Evolutionary conservation across 495 filamentous ascomycete genomes (phyloP), one percentile per base, ranked within the genome.

Genomic region (Penicillium soppii): DNA sequence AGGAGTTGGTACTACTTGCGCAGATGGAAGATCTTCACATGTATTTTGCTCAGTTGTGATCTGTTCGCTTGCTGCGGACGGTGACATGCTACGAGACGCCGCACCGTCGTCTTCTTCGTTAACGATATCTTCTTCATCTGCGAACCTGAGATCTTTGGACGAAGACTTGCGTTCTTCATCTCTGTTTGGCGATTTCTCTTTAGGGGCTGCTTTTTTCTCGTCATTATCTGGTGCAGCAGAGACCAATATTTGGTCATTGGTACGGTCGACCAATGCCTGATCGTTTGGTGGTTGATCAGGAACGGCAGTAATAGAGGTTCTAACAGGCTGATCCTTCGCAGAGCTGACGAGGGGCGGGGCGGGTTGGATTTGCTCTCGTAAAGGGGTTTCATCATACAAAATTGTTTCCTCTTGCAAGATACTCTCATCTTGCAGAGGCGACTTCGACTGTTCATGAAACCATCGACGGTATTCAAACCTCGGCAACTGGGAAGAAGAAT

Each of bases 401-500:
- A 49, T 7, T 13, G 47, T 49, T 25, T 49, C 47, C 21, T 49
- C 47, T 23, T 49, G 47, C 5, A 49, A 2, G 2, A 49, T 49
- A 12, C 47, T 49, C 20, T 49, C 37, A 29, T 48, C 45, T 4
- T 25, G 16, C 27, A 40, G 12, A 13, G 50, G 35, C 17, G 52
- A 54, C 12, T 50, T 47, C 16, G 48, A 52, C 5, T 38, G 7
- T 7, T 32, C 40, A 26, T 33, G 15, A 32, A 60, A 65, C 43
- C 53, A 61, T n/a, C 62, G 54, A n/a, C 72, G 67, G 56, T 77
- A 80, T 57, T 74, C 67, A 51, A 78, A 80, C 45, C 70, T 69
- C 1, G 71, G 66, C 46, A 76, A 53, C 39, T 74, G 69, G 10
- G 75, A 77, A 4, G 73, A 71, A 9, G 75, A 73, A 40, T 70